These are phyloP conservation scores for Ilyonectria robusta DNA, from an alignment of 2,329 filamentous ascomycete species.

Conservation along the genomic window DNA sequence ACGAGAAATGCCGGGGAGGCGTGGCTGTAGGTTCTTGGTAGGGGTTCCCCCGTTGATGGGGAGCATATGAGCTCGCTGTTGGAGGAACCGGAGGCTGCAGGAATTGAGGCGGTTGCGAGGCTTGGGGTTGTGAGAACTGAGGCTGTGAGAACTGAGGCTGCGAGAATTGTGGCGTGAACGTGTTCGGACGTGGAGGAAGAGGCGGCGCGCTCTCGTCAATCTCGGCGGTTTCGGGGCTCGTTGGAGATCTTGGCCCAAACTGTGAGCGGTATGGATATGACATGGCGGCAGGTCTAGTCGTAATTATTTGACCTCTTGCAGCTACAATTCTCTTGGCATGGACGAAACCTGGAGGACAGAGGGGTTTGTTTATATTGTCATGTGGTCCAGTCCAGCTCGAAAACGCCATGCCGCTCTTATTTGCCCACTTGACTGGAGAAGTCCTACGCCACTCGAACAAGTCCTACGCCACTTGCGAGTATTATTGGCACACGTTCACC, in stretches of 20 bases:
- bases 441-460: not conserved
- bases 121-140: too few species aligned
- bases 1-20: not conserved
- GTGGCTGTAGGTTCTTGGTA: not conserved
- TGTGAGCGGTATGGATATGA: not conserved
- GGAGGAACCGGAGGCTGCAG: not conserved
- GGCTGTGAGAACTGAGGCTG: too few species aligned
- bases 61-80: not conserved
- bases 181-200: not conserved
- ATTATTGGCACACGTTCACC: not conserved
- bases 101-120: too few species aligned
- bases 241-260: not conserved
- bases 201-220: not conserved
- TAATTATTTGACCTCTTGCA: not conserved
- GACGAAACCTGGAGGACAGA: not conserved
- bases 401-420: not conserved
- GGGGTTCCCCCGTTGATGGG: not conserved
- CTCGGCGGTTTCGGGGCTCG: not conserved
- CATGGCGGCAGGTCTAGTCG: not conserved
- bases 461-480: not conserved
- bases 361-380: not conserved
- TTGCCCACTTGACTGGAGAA: not conserved
- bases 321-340: not conserved
- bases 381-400: not conserved
- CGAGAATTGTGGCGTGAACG: not conserved